Base-by-base conservation (phyloP, 2,329 filamentous ascomycete species). In the Trichoderma pleuroti region DNA sequence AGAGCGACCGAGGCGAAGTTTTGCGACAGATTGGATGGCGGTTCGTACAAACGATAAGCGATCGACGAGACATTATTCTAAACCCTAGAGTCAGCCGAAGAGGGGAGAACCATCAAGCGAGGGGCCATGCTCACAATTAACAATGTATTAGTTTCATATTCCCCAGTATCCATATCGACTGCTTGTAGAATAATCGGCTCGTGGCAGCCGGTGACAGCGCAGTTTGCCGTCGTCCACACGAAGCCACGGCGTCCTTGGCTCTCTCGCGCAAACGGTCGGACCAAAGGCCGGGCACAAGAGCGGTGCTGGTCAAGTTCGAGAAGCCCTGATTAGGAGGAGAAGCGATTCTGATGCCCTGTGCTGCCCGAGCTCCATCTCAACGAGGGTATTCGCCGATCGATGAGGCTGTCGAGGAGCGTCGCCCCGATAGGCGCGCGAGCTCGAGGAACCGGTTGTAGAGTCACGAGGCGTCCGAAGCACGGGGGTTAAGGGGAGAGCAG, bases 121-220 rank as follows among this genome's bases (percentile, higher is more conserved):
- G 8, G 16, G 52, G 32, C 16, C 65, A 32, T 24, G 82, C 86
- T 76, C 74, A 89, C 87, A 81, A 89, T 83, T 76, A 87, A 81
- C 76, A 90, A 80, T 72, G 84, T 84, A 81, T 90, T 90, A 77
- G 87, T 90, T 77, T 88, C 86, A 80, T 88, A 88, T 81, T 89
- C 87, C 74, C 86, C 86, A 79, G 85, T 85, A 80, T 90, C 87
- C 87, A 90, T 90, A 77, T 86, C 87, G 86, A 77, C 80, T 75
- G 79, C 77, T 74, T 79, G 74, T 77, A 73, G 72, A 73, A 73
- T 72, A 75, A 73, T 72, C 74, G 75, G 71, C 74, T 63, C 71
- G 73, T 76, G 74, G 75, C 73, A 73, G 74, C 72, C 71, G 73
- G 73, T 62, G 70, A 75, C 72, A 73, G 72, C 76, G 77, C 62